Conservation (phyloP, 2,329 filamentous ascomycete genomes). For the Gaeumannomyces tritici region DNA sequence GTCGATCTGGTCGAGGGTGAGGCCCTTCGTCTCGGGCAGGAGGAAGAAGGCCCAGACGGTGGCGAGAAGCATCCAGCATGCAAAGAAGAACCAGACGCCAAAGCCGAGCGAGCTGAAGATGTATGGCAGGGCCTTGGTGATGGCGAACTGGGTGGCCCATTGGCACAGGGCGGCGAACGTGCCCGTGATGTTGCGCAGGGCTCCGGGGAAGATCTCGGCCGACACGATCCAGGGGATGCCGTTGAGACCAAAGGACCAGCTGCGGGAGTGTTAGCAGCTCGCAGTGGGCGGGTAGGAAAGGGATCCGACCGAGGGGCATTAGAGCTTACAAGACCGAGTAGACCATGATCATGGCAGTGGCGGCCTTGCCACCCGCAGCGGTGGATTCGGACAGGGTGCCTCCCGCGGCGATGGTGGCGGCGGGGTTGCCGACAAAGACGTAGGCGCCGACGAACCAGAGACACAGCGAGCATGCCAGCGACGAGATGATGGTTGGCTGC, state of each 20-base stretch:
- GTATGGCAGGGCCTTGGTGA: constrained; percentile 33
- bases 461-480: constrained; percentile 34
- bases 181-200: constrained; percentile 29
- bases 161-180: constrained; percentile 29
- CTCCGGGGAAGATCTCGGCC: constrained; percentile 33
- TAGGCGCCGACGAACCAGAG: constrained; percentile 44
- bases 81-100: constrained; percentile 50
- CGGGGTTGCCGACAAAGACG: constrained; percentile 40
- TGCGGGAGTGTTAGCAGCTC: not conserved
- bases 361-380: constrained; percentile 36
- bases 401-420: constrained; percentile 31
- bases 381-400: constrained; percentile 29
- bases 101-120: constrained; percentile 33
- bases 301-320: not conserved
- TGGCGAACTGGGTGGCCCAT: constrained; percentile 32
- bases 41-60: constrained; percentile 40
- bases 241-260: constrained; percentile 32
- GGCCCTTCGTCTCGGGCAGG: constrained; percentile 44
- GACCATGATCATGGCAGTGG: constrained; percentile 44
- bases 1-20: constrained; percentile 44
- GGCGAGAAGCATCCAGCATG: constrained; percentile 36
- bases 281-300: too few species aligned
- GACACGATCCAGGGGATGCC: constrained; percentile 35
- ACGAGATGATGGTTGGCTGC: constrained; percentile 34
- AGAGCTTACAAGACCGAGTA: constrained; percentile 34